Evolutionary conservation across 108 stramenopile genomes (phyloP).

Genomic region (Bacterosira constricta): DNA sequence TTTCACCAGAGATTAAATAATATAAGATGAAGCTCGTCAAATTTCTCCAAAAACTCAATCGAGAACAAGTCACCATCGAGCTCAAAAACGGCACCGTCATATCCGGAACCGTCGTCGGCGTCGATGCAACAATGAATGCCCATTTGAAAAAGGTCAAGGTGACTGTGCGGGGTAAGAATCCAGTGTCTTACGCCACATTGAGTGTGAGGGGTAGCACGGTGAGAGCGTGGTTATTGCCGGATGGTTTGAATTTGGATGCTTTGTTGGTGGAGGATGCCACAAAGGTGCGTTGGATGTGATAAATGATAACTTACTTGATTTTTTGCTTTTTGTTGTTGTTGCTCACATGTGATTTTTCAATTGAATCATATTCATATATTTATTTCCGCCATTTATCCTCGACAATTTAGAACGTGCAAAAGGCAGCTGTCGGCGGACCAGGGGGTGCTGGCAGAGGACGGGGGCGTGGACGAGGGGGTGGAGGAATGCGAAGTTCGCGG

Average conservation of each 20-base stretch:
- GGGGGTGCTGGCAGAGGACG: conserved; percentile 53
- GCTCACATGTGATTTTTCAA: background rate
- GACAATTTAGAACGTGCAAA: conserved; percentile 28
- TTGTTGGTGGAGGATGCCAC: conserved; percentile 96
- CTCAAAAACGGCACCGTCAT: conserved; percentile 99
- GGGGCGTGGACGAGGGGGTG: conserved; percentile 61
- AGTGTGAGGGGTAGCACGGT: conserved; percentile 95
- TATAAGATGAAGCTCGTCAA: conserved; percentile 86
- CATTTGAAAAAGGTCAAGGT: conserved; percentile 97
- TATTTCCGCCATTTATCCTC: background rate
- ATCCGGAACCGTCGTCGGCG: conserved; percentile 94
- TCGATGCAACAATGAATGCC: conserved; percentile 99
- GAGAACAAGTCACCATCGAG: conserved; percentile 98
- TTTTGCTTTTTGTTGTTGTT: background rate
- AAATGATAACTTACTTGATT: background rate
- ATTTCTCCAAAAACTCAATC: conserved; percentile 98
- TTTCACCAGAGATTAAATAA: background rate
- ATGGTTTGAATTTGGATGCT: conserved; percentile 95
- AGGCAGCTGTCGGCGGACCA: conserved; percentile 55
- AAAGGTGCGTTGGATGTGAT: conserved; percentile 83
- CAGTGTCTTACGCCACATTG: conserved; percentile 89
- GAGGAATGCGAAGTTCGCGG: conserved; percentile 11
- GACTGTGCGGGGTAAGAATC: conserved; percentile 92
- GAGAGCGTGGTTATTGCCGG: conserved; percentile 95
- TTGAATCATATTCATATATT: background rate